Base-by-base conservation (phyloP, 306 rosid genomes). In the Cicer bijugum region DNA sequence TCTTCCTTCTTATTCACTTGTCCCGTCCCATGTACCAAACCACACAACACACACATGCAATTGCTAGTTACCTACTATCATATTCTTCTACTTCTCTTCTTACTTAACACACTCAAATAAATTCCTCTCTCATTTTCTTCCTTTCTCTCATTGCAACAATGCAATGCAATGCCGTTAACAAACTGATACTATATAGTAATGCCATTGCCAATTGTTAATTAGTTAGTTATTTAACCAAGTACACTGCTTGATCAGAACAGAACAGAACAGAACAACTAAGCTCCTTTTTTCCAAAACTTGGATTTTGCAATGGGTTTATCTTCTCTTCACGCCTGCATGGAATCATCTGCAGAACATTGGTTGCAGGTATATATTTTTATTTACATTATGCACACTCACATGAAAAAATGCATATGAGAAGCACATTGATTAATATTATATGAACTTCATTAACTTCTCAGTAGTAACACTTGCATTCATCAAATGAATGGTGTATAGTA, bases 241-340 rank as follows among this genome's bases (percentile, higher is more conserved):
- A 23, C 57, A 20, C 56, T 57, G 51, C 39, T 70, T 7, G 7
- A 9, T 53, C 40, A 28, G 43, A 67, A 45, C 12, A 12, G 11
- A 37, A 38, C 28, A 62, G 12, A 23, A 23, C 28, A 23, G 33
- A 23, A 23, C 4, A 23, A 23, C 3, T 23, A 23, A 23, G 4
- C 3, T 23, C 33, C 33, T 23, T 23, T 2, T 23, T 23, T 23
- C 4, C 8, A 10, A 57, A 44, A 10, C 69, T 63, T 9, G 8
- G 35, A 55, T 81, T 73, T 28, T 79, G 35, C 35, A 74, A 89
- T 91, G 99, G 96, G 93, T 69, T 88, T 91, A 56, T 85, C 91
- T 64, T 85, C 99, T 72, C 88, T 91, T 42, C 96, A 94, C 79
- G 93, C 86, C 72, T 88, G 96, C 88, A 91, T 94, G 93, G 97